Evolutionary conservation across 2,329 filamentous ascomycete genomes (phyloP).

Genomic region (Alternaria sp.): DNA sequence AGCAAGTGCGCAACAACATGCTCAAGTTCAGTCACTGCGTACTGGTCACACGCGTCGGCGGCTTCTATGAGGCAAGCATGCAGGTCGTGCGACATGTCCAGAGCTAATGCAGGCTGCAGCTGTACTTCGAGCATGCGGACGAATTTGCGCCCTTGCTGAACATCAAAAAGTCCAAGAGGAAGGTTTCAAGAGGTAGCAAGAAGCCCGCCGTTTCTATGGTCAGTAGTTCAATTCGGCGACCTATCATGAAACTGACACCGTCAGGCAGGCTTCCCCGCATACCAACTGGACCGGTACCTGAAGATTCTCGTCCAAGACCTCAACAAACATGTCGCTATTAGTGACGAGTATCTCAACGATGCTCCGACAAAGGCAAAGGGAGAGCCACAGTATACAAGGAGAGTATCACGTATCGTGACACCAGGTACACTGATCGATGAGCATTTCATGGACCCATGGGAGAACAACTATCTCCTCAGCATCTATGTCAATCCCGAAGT

Average conservation of each 20-base stretch:
- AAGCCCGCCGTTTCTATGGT: constrained; percentile 78
- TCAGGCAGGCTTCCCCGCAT: constrained; percentile 89
- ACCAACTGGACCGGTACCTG: constrained; percentile 89
- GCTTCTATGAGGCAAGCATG: constrained; percentile 79
- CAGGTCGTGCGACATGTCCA: neutral
- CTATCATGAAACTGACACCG: constrained; percentile 11
- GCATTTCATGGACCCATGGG: constrained; percentile 92
- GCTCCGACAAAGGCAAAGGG: constrained; percentile 74
- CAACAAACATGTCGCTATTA: constrained; percentile 89
- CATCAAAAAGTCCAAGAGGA: constrained; percentile 83
- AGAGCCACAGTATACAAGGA: constrained; percentile 82
- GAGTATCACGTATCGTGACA: constrained; percentile 85
- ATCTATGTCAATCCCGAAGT: constrained; percentile 65
- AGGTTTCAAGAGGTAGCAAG: constrained; percentile 64
- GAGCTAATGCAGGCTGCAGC: constrained; percentile 42
- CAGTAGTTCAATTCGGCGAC: constrained; percentile 24
- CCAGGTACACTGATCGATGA: constrained; percentile 97
- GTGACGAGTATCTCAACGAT: constrained; percentile 86
- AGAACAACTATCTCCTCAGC: constrained; percentile 90
- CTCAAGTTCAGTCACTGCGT: constrained; percentile 89
- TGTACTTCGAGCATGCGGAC: constrained; percentile 96
- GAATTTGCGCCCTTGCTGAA: constrained; percentile 85
- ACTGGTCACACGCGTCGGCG: constrained; percentile 86
- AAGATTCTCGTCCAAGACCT: constrained; percentile 92
- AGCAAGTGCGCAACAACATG: constrained; percentile 89